phyloP scores from a whole-genome alignment of 495 filamentous ascomycete genomes.

The Penicillium lividum region DNA sequence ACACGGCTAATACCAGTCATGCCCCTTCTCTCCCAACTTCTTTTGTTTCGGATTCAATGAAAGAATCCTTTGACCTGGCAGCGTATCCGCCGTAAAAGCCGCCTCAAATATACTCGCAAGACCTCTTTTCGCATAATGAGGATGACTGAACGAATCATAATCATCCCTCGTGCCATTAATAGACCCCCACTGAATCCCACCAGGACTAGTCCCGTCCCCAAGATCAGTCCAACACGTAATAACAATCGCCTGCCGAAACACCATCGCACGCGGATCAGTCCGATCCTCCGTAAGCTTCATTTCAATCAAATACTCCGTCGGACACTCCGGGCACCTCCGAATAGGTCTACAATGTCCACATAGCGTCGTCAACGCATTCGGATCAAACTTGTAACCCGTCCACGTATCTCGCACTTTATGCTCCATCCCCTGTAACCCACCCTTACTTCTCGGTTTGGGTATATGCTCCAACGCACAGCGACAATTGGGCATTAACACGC shows the following conservation, averaged over 20 bases:
- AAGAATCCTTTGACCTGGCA: slow-evolving; percentile 58
- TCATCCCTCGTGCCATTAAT: slow-evolving; percentile 42
- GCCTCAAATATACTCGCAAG: slow-evolving; percentile 60
- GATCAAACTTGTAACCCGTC: slow-evolving; percentile 37
- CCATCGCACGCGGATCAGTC: slow-evolving; percentile 16
- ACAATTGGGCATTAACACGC: slow-evolving; percentile 56
- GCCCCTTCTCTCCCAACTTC: slow-evolving; percentile 46
- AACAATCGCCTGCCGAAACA: slow-evolving; percentile 59
- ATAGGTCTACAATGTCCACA: slow-evolving; percentile 58
- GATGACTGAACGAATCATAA: slow-evolving; percentile 52
- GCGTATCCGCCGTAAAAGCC: slow-evolving; percentile 49
- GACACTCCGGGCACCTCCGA: slow-evolving; percentile 60
- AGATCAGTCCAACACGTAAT: slow-evolving; percentile 63
- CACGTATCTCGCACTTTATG: slow-evolving; percentile 40
- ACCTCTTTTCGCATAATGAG: slow-evolving; percentile 46
- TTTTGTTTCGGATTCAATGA: slow-evolving; percentile 54
- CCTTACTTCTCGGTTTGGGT: slow-evolving; percentile 41
- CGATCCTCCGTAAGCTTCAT: slow-evolving; percentile 55
- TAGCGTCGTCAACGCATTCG: slow-evolving; percentile 46
- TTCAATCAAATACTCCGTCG: slow-evolving; percentile 61
- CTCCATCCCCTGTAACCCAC: slow-evolving; percentile 41
- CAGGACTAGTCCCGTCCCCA: slow-evolving; percentile 50
- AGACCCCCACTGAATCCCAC: slow-evolving; percentile 50
- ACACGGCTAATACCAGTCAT: slow-evolving; percentile 49
- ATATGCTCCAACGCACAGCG: slow-evolving; percentile 62